Percentiles rank a stretch among this genome's conserved stretches.
phyloP scores from a whole-genome alignment of 768 basidiomycete species.

The Russula lepida region DNA sequence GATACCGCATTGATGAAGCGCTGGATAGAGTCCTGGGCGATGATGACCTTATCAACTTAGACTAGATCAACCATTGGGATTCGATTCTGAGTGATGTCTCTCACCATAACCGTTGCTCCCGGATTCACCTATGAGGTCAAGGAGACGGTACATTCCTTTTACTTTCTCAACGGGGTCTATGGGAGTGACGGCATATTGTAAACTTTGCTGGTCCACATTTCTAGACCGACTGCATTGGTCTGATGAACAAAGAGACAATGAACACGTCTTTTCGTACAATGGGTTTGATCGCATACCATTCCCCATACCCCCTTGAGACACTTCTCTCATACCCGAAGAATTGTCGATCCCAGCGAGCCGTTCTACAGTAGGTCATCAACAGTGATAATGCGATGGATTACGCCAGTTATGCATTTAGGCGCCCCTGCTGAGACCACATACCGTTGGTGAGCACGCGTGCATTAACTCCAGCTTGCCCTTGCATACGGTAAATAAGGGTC shows the following conservation, averaged over 20 bases:
- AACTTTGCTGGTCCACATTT: too few species aligned
- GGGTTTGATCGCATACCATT: background rate
- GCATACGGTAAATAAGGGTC: too few species aligned
- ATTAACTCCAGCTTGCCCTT: background rate
- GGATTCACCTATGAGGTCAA: constrained; percentile 45
- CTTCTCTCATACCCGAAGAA: background rate
- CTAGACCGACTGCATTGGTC: too few species aligned
- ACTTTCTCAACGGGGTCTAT: constrained; percentile 22
- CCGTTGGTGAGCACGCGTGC: background rate
- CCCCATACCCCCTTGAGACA: background rate
- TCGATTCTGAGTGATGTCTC: background rate
- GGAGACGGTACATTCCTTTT: constrained; percentile 42
- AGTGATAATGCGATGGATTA: background rate
- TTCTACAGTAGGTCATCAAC: background rate
- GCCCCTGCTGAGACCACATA: background rate
- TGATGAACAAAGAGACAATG: background rate
- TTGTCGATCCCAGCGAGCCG: background rate
- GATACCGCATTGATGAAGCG: constrained; percentile 40
- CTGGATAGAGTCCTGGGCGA: constrained; percentile 41
- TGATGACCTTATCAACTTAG: constrained; percentile 54
- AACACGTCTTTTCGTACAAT: too few species aligned
- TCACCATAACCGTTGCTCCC: constrained; percentile 44
- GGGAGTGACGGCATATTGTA: background rate
- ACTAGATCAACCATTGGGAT: background rate
- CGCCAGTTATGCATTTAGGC: background rate